Evolutionary conservation across 768 basidiomycete species (phyloP).

Genomic region (Panaeolus cyanescens): DNA sequence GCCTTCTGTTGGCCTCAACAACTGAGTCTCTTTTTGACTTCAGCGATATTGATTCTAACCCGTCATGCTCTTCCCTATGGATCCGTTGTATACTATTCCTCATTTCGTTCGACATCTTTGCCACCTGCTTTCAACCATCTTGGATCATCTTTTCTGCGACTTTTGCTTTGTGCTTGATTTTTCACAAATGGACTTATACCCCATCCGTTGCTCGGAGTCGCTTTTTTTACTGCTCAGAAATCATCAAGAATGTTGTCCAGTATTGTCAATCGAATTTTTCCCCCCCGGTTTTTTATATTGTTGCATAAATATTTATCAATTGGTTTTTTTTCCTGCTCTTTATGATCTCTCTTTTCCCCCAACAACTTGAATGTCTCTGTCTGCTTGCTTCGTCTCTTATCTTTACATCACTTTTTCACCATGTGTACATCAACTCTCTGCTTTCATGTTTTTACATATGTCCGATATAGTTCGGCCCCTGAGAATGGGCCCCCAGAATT

Average conservation of each 20-base stretch:
- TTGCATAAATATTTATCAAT: constrained; percentile 3
- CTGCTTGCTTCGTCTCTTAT: background rate
- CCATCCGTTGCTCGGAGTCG: constrained; percentile 1
- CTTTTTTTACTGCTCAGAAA: constrained; percentile 8
- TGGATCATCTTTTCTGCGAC: constrained; percentile 3
- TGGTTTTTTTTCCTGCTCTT: background rate
- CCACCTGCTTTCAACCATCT: background rate
- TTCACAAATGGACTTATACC: constrained; percentile 5
- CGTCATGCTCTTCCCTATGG: background rate
- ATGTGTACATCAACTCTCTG: background rate
- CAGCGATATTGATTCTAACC: background rate
- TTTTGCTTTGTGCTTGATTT: background rate
- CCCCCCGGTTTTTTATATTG: background rate
- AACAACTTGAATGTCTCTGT: background rate
- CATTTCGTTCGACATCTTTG: background rate
- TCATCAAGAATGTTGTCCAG: constrained; percentile 2
- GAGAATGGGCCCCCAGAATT: background rate
- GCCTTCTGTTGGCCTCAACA: background rate
- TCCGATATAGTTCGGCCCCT: background rate
- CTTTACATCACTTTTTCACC: background rate
- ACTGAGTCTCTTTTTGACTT: background rate
- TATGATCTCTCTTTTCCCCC: background rate
- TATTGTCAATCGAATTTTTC: background rate
- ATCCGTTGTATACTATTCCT: background rate
- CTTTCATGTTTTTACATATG: background rate